Conservation (phyloP, 768 basidiomycete genomes). For the Termitomyces sp. region DNA sequence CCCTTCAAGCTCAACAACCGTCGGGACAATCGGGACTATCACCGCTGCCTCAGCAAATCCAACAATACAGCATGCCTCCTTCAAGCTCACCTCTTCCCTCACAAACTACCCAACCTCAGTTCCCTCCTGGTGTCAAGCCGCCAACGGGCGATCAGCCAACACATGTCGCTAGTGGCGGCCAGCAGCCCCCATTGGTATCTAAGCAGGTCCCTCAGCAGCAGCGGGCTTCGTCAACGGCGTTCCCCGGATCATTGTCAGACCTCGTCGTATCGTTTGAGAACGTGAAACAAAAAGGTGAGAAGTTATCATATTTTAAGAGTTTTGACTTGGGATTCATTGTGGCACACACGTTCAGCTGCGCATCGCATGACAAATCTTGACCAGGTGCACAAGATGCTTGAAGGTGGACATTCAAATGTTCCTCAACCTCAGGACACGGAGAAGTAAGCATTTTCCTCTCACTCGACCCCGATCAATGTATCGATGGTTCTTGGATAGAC, state of each 20-base stretch:
- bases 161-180: slow-evolving; percentile 31
- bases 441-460: slow-evolving; percentile 48
- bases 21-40: slow-evolving; percentile 30
- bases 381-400: slow-evolving; percentile 88
- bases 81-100: slow-evolving; percentile 28
- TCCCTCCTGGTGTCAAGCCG: slow-evolving; percentile 66
- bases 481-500: slow-evolving; percentile 42
- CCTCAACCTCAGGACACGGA: slow-evolving; percentile 95
- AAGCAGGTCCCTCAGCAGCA: slow-evolving; percentile 36
- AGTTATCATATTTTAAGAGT: neutral
- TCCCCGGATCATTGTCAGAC: slow-evolving; percentile 86
- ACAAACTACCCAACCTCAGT: slow-evolving; percentile 54
- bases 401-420: slow-evolving; percentile 82
- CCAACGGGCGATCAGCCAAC: slow-evolving; percentile 38
- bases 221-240: slow-evolving; percentile 37
- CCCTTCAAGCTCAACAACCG: slow-evolving; percentile 19
- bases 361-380: slow-evolving; percentile 83
- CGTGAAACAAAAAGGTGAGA: slow-evolving; percentile 91
- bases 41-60: slow-evolving; percentile 37
- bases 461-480: neutral
- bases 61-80: slow-evolving; percentile 21
- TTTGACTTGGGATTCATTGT: slow-evolving; percentile 3
- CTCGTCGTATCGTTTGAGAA: slow-evolving; percentile 92
- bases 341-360: slow-evolving; percentile 38
- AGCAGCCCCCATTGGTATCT: slow-evolving; percentile 49